A percentile compares a stretch with the other conserved stretches of the same genome.
These are phyloP conservation scores for Talaromyces stipitatus DNA, from an alignment of 495 filamentous ascomycete genomes.

Conservation along the genomic window DNA sequence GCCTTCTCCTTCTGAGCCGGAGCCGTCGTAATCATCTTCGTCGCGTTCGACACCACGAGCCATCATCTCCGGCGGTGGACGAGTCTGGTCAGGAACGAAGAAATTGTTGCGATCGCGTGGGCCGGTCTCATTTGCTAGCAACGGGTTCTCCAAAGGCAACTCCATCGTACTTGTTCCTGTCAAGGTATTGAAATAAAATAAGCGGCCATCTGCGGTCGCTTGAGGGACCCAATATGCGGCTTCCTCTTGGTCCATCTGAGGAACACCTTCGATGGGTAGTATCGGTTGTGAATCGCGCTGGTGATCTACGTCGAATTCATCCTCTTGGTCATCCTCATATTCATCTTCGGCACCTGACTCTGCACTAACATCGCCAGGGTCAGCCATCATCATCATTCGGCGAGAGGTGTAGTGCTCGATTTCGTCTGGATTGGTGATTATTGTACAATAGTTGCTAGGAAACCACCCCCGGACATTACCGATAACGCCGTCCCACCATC, in stretches of 20 bases:
- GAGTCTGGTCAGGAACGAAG: constrained; percentile 80
- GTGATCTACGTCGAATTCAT: constrained; percentile 57
- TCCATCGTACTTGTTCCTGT: constrained; percentile 91
- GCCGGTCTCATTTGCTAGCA: constrained; percentile 69
- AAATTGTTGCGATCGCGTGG: constrained; percentile 83
- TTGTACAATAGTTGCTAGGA: constrained; percentile 94
- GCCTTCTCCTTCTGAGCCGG: constrained; percentile 81
- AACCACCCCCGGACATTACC: constrained; percentile 90
- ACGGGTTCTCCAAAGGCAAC: constrained; percentile 84
- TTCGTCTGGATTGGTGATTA: constrained; percentile 69
- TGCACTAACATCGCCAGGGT: constrained; percentile 42
- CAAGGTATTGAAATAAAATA: constrained; percentile 98
- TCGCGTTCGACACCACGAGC: constrained; percentile 73
- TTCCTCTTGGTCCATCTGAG: constrained; percentile 67
- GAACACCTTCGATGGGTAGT: constrained; percentile 59
- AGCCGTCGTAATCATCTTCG: constrained; percentile 78
- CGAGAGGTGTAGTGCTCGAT: constrained; percentile 28
- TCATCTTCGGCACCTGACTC: constrained; percentile 55
- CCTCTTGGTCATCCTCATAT: constrained; percentile 63
- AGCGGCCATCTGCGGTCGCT: constrained; percentile 82
- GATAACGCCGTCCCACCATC: constrained; percentile 99
- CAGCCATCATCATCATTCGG: constrained; percentile 24
- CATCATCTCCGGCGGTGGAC: constrained; percentile 88
- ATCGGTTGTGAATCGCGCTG: constrained; percentile 48
- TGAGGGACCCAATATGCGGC: constrained; percentile 98